Base-by-base conservation (phyloP, 2,329 filamentous ascomycete genomes). In the Dactylellina cionopaga region DNA sequence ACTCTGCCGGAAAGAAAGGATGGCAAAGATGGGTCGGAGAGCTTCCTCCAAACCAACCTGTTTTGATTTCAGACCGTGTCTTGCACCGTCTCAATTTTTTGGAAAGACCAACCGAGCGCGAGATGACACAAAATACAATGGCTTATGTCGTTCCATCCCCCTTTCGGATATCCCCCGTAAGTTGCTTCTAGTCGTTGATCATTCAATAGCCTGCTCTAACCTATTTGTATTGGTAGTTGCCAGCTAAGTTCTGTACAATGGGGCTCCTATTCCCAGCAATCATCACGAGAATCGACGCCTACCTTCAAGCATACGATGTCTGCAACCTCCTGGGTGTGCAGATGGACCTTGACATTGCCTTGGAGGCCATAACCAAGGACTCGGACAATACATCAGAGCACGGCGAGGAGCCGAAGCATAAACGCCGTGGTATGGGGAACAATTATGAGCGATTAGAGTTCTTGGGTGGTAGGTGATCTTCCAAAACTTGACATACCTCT, bases 401-500 rank as follows among this genome's bases (percentile, higher is more conserved):
- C 71, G 84, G 83, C 0, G 83, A 85, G 31, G 84, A 89, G 64
- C 86, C 90, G 37, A 81, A 92, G 56, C 91, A 92, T 75, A 88
- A 93, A 47, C 90, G 92, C 76, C 83, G 86, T 49, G 93, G 92
- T 1, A 96, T 96, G 92, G 92, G 92, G 0, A 89, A 89, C 37
- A 98, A 98, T 76, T 99, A 99, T 77, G 95, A 99, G 80, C 87
- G 95, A 10, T 84, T 98, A 0, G 95, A 99, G 77, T 96, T 97
- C 70, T 84, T 98, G 1, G 95, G 95, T 0, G 68, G 68, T 65
- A 43, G 43, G 68, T 5, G 6, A 2, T 51, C n/a, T n/a, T 17
- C 33, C 37, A 7, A 27, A 11, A 24, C 1, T 17, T 37, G 31
- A 2, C 6, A 17, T 2, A 52, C 3, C 19, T 51, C 4, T 19